A percentile compares a stretch with the other conserved stretches of the same genome.
Conservation (phyloP, 2,329 filamentous ascomycete species). For the Sporothrix brunneoviolacea region DNA sequence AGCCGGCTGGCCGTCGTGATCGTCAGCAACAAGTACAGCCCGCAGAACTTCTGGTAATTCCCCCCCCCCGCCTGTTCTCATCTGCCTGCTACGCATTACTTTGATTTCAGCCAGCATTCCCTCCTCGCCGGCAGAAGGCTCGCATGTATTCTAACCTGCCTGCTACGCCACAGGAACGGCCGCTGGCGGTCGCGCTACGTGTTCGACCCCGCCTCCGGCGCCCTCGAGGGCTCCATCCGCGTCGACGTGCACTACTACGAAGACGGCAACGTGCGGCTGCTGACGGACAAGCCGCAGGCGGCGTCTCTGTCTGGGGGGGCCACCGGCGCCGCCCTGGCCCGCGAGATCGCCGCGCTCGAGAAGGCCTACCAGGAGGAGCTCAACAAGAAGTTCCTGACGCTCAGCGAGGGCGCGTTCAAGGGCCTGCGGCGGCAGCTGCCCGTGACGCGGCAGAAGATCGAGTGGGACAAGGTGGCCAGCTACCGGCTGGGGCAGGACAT, state of each 20-base stretch:
- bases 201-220: slow-evolving; percentile 61
- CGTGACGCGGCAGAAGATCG: slow-evolving; percentile 95
- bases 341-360: slow-evolving; percentile 72
- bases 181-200: slow-evolving; percentile 90
- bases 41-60: slow-evolving; percentile 87
- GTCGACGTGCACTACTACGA: slow-evolving; percentile 99
- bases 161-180: no score
- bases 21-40: slow-evolving; percentile 94
- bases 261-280: slow-evolving; percentile 90
- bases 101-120: no score
- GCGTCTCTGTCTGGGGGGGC: slow-evolving; percentile 54
- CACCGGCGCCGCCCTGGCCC: slow-evolving; percentile 62
- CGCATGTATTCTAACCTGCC: no score
- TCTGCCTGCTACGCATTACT: background rate
- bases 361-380: slow-evolving; percentile 95
- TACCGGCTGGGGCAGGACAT: slow-evolving; percentile 82
- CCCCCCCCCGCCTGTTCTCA: background rate
- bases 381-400: slow-evolving; percentile 77
- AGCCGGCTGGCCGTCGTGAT: slow-evolving; percentile 72
- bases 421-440: slow-evolving; percentile 84
- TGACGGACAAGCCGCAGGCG: slow-evolving; percentile 74
- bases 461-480: slow-evolving; percentile 96
- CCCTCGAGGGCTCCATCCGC: slow-evolving; percentile 72
- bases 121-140: no score
- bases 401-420: slow-evolving; percentile 96